Evolutionary conservation across 257 asterid species (phyloP).

Genomic region (Solanum phureja): DNA sequence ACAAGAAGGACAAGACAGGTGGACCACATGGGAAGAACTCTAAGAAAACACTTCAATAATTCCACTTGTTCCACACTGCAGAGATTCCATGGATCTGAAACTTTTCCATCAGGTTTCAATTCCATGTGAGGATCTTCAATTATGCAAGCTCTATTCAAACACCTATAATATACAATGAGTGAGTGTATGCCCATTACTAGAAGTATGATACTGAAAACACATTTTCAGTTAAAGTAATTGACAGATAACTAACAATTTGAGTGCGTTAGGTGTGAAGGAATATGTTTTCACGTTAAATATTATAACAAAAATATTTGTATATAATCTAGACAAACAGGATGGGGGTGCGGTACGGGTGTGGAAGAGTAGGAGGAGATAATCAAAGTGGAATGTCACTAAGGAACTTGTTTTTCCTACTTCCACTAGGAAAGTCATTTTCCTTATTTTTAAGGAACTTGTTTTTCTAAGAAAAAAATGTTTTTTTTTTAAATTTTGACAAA

Average conservation of each 20-base stretch:
- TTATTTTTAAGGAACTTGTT: not conserved
- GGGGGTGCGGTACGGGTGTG: not conserved
- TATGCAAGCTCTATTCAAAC: slow-evolving; percentile 9
- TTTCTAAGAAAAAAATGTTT: not conserved
- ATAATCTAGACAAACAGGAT: not conserved
- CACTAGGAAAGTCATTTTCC: not conserved
- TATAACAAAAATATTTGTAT: not conserved
- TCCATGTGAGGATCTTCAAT: slow-evolving; percentile 3
- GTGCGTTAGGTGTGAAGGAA: not conserved
- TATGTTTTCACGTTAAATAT: not conserved
- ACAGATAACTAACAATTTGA: not conserved
- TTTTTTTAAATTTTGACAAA: not conserved
- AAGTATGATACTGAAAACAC: not conserved
- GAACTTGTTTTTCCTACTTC: not conserved
- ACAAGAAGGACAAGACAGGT: not conserved
- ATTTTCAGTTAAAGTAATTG: not conserved
- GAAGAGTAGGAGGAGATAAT: not conserved
- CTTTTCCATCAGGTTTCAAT: slow-evolving; percentile 3
- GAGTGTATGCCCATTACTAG: not conserved
- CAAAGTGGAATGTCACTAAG: not conserved
- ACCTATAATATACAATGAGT: slow-evolving; percentile 6
- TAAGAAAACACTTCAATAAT: slow-evolving; percentile 3
- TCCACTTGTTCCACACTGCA: slow-evolving; percentile 9
- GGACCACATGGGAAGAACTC: slow-evolving; percentile 7
- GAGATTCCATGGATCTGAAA: slow-evolving; percentile 1